Evolutionary conservation across 2,329 filamentous ascomycete species (phyloP).

Genomic region (Alternaria consortialis): DNA sequence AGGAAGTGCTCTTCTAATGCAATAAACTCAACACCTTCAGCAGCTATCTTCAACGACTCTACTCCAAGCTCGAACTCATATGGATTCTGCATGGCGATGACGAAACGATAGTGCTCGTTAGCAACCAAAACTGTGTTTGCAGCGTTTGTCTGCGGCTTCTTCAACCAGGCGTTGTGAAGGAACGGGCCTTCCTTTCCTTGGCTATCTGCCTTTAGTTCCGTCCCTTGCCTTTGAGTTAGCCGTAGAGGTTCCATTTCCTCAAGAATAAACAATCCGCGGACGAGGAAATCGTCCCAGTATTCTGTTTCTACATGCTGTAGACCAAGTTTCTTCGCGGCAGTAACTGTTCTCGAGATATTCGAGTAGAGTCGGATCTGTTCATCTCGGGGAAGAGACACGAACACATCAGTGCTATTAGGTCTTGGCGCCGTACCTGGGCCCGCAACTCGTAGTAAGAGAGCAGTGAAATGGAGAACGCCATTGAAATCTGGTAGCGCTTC

Average conservation of each 20-base stretch:
- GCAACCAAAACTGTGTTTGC: slow-evolving; percentile 78
- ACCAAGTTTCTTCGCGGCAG: slow-evolving; percentile 78
- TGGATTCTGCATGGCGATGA: slow-evolving; percentile 88
- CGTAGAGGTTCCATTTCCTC: slow-evolving; percentile 41
- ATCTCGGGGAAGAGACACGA: slow-evolving; percentile 76
- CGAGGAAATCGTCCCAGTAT: slow-evolving; percentile 97
- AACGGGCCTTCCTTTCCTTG: slow-evolving; percentile 74
- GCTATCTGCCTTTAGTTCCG: slow-evolving; percentile 41
- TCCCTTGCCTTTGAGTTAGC: slow-evolving; percentile 46
- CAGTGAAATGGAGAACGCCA: slow-evolving; percentile 87
- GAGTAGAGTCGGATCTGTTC: slow-evolving; percentile 86
- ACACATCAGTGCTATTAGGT: slow-evolving; percentile 71
- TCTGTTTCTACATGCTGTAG: slow-evolving; percentile 75
- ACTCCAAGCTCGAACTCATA: slow-evolving; percentile 93
- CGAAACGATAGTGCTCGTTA: slow-evolving; percentile 79
- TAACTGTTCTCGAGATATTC: slow-evolving; percentile 85
- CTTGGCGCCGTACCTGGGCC: slow-evolving; percentile 80
- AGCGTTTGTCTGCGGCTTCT: slow-evolving; percentile 64
- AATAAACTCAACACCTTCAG: slow-evolving; percentile 76
- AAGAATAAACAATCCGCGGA: slow-evolving; percentile 78
- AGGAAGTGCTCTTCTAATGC: slow-evolving; percentile 70
- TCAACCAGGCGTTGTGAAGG: slow-evolving; percentile 92
- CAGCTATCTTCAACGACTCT: slow-evolving; percentile 78
- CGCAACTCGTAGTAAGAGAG: slow-evolving; percentile 81
- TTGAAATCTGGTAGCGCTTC: slow-evolving; percentile 92